Evolutionary conservation across 176 grass and related monocot genomes (phyloP), one percentile per base, ranked within the genome.

Genomic region (Bromus sterilis): DNA sequence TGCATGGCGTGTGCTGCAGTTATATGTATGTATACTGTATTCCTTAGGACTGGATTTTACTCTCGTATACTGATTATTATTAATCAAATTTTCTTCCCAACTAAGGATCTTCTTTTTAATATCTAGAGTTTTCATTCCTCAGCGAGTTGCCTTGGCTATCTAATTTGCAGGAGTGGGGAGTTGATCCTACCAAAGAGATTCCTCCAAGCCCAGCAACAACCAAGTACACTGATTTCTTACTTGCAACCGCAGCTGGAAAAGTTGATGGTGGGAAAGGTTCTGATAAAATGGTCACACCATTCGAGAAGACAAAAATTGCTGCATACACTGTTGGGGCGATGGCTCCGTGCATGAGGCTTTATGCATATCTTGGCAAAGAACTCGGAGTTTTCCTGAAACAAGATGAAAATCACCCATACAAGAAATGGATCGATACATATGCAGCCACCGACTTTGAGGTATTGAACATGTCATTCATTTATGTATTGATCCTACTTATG

Each of bases 231-330:
- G 85, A 95, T 80, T 98, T 98, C 81, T 83, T 95, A 56, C 89
- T 93, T 84, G 96, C 84, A 56, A 98, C 93, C 56, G 93, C 89
- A 31, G 86, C 96, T 68, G 96, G 96, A 71, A 98, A 95, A 83
- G 82, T 98, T 23, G 87, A 98, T 79, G 90, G 86, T 57, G 85
- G 86, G 37, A 95, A 98, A 93, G 91, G 79, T 73, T 89, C 92
- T 82, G 71, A 87, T 46, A 93, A 88, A 89, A 98, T 98, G 82
- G 96, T 85, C 46, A 98, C 96, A 29, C 93, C 96, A 77, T 98
- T 98, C 62, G 96, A 98, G 87, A 98, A 93, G 85, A 98, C 93
- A 63, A 98, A 94, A 89, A 91, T 98, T 86, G 91, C 96, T 78
- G 93, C 96, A 29, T 98, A 98, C 62, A 91, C 91, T 67, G 91